A percentile compares a stretch with the other conserved stretches of the same genome.
Conservation (phyloP, 768 basidiomycete genomes). For the Nevesoporus exiguus region DNA sequence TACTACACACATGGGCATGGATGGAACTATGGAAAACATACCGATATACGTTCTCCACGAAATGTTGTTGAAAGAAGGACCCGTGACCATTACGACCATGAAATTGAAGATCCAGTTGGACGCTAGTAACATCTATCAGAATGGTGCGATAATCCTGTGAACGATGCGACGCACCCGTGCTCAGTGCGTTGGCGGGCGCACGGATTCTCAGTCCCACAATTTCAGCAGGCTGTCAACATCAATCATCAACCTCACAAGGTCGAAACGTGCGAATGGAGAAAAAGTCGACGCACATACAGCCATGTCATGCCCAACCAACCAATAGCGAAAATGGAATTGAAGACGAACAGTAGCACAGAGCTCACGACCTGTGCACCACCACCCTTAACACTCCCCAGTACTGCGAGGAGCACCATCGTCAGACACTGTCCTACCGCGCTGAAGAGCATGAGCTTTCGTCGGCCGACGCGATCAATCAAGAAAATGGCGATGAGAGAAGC, state of each 20-base stretch:
- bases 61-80: slow-evolving; percentile 56
- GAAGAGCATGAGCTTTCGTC: slow-evolving; percentile 68
- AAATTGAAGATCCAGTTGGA: slow-evolving; percentile 60
- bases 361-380: slow-evolving; percentile 48
- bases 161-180: slow-evolving; percentile 37
- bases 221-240: slow-evolving; percentile 50
- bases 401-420: slow-evolving; percentile 58
- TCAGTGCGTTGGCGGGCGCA: slow-evolving; percentile 61
- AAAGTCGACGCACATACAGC: slow-evolving; percentile 49
- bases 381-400: slow-evolving; percentile 51
- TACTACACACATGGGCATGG: neutral
- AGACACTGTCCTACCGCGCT: slow-evolving; percentile 58
- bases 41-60: slow-evolving; percentile 60
- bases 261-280: neutral
- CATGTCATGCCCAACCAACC: slow-evolving; percentile 74
- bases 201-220: slow-evolving; percentile 60
- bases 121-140: slow-evolving; percentile 12
- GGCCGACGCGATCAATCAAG: slow-evolving; percentile 69
- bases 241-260: neutral
- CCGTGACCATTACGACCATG: slow-evolving; percentile 56
- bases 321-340: slow-evolving; percentile 67
- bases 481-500: slow-evolving; percentile 70
- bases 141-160: neutral
- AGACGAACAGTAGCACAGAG: slow-evolving; percentile 59
- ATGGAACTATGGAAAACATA: slow-evolving; percentile 15